Evolutionary conservation across 73 alveolate species (phyloP), one percentile per base, ranked within the genome.

Genomic region (Loxodes magnus): DNA sequence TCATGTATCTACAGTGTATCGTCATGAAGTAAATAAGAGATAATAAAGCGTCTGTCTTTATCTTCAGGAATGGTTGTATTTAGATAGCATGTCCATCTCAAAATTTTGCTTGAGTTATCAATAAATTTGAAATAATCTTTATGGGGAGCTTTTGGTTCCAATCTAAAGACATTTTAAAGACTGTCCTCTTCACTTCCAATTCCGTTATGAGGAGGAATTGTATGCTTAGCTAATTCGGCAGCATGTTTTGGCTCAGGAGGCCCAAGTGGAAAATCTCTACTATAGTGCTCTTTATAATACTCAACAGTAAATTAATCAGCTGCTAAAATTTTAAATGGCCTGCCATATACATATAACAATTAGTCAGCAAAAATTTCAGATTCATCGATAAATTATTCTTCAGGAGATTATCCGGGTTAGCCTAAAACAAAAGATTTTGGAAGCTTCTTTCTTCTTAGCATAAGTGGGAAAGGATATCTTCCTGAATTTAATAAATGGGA

Each of bases 181-280:
- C 96, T 79, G 69, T 89, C 98, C 53, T 81, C 90, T 81, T 89
- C 98, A 54, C 77, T 82, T 35, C 98, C 98, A 43, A 77, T 74
- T 4, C 96, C 98, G 51, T 90, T 88, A 51, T 90, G 88, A 38
- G 98, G 98, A 4, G 98, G 98, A 44, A 23, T 12, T n/a, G 51
- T 26, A 30, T 52, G 37, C 21, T 33, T 74, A 68, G 61, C 49
- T 29, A 75, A 73, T 75, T 56, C 67, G 33, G 75, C 83, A 44
- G 72, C 57, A 21, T 77, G 94, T 56, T 64, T 43, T 38, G 79
- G 86, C 51, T 67, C 84, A 42, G 74, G 88, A 12, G 79, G 90
- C 4, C 94, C 95, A 4, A 84, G 34, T 5, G 89, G 92, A 69
- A 88, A 88, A 64, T 72, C 84, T 35, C 72, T 82, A 60, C 67